These are phyloP conservation scores for Neofusicoccum ribis DNA, from an alignment of 2,329 filamentous ascomycete genomes.

Conservation along the genomic window DNA sequence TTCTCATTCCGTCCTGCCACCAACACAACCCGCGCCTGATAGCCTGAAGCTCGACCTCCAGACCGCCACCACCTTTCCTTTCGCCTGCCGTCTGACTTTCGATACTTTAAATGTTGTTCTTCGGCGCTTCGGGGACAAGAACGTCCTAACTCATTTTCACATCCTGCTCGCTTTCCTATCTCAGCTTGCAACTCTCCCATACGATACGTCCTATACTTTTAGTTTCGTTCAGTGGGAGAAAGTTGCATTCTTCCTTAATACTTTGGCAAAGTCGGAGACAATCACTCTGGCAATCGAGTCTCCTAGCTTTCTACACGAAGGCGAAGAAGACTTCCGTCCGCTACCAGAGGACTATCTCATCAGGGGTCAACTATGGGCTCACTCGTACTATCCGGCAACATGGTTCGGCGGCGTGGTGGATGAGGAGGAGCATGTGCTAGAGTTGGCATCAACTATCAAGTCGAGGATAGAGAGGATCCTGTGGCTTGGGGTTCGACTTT, in stretches of 20 bases:
- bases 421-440: slow-evolving; percentile 67
- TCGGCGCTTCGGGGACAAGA: slow-evolving; percentile 56
- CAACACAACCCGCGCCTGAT: not conserved
- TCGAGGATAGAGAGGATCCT: slow-evolving; percentile 61
- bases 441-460: slow-evolving; percentile 60
- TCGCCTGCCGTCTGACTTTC: slow-evolving; percentile 45
- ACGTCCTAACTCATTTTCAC: slow-evolving; percentile 64
- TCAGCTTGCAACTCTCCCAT: slow-evolving; percentile 38
- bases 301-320: slow-evolving; percentile 50
- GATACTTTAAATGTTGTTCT: slow-evolving; percentile 52
- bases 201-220: slow-evolving; percentile 31
- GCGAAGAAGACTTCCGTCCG: slow-evolving; percentile 51
- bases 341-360: slow-evolving; percentile 70
- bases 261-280: slow-evolving; percentile 32
- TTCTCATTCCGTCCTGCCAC: not conserved
- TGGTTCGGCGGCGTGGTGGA: slow-evolving; percentile 66
- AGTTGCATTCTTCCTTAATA: slow-evolving; percentile 55
- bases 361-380: slow-evolving; percentile 62
- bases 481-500: slow-evolving; percentile 51
- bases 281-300: not conserved
- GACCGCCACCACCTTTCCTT: slow-evolving; percentile 27
- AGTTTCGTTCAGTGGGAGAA: slow-evolving; percentile 55
- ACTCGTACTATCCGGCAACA: slow-evolving; percentile 57
- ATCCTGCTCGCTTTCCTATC: slow-evolving; percentile 62
- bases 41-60: slow-evolving; percentile 21